Conservation (phyloP, 1,284 basidiomycete species). For the Irpex rosettiformis region DNA sequence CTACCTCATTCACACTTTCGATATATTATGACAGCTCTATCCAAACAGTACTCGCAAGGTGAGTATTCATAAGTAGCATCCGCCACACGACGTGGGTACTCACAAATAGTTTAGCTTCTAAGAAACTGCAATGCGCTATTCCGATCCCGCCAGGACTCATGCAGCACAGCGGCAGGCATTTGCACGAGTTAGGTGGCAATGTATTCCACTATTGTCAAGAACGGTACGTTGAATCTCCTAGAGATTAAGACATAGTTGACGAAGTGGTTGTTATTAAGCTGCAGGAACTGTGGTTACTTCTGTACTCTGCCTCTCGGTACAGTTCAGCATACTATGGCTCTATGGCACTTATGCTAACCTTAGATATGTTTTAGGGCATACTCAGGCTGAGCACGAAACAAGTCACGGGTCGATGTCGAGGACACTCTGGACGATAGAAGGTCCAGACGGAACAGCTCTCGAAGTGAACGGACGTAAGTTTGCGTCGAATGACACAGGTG, state of each 20-base stretch:
- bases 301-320: conserved; percentile 55
- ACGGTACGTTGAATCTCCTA: conserved; percentile 27
- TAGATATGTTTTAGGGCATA: conserved; percentile 40
- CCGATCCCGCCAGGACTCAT: conserved; percentile 39
- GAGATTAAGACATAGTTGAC: background rate
- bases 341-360: background rate
- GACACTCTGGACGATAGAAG: conserved; percentile 54
- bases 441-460: conserved; percentile 40
- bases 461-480: conserved; percentile 57
- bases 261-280: conserved; percentile 32
- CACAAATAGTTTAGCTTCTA: conserved; percentile 24
- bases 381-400: conserved; percentile 59
- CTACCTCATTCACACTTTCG: background rate
- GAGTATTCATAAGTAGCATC: background rate
- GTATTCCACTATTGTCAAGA: conserved; percentile 42
- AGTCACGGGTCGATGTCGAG: conserved; percentile 61
- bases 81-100: background rate
- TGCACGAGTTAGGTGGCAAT: conserved; percentile 38
- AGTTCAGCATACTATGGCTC: background rate
- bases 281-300: conserved; percentile 53
- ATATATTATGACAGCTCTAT: background rate
- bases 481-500: conserved; percentile 54
- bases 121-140: conserved; percentile 45
- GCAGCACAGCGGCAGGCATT: conserved; percentile 44
- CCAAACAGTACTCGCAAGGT: conserved; percentile 32